These are phyloP conservation scores for Dalbergia cultrata DNA, from an alignment of 306 rosid genomes.

Conservation along the genomic window DNA sequence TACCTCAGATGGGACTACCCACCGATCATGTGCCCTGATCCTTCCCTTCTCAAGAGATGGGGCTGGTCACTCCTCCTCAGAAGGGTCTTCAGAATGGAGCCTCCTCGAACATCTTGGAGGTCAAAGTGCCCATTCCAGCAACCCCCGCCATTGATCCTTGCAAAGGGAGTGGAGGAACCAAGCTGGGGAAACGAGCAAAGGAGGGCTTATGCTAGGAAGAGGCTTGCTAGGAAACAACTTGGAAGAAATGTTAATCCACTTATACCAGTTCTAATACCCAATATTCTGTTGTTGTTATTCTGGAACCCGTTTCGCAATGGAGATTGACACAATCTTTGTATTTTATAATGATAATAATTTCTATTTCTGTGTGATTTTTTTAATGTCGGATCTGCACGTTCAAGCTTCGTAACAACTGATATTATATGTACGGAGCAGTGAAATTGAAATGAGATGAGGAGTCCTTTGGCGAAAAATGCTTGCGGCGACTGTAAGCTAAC, in stretches of 20 bases:
- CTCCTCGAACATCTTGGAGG: conserved; percentile 77
- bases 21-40: conserved; percentile 75
- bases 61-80: conserved; percentile 67
- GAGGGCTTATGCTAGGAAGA: conserved; percentile 59
- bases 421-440: too few relatives aligned
- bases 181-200: conserved; percentile 66
- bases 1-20: conserved; percentile 91
- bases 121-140: conserved; percentile 83
- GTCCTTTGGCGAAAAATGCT: too few relatives aligned
- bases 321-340: not conserved
- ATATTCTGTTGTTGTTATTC: conserved; percentile 62
- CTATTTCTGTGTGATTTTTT: not conserved
- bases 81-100: conserved; percentile 55
- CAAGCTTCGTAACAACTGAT: too few relatives aligned
- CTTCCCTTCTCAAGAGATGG: conserved; percentile 65
- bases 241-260: conserved; percentile 57
- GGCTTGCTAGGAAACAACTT: conserved; percentile 62
- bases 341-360: not conserved
- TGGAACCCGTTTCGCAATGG: conserved; percentile 65
- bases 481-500: not conserved
- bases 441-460: too few relatives aligned
- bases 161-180: conserved; percentile 67
- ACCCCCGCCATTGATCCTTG: conserved; percentile 83
- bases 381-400: too few relatives aligned
- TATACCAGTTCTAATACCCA: conserved; percentile 67